Percentiles rank a stretch among this genome's conserved stretches.
phyloP scores from a whole-genome alignment of 1,284 basidiomycete genomes.

The Ganoderma lingzhi region DNA sequence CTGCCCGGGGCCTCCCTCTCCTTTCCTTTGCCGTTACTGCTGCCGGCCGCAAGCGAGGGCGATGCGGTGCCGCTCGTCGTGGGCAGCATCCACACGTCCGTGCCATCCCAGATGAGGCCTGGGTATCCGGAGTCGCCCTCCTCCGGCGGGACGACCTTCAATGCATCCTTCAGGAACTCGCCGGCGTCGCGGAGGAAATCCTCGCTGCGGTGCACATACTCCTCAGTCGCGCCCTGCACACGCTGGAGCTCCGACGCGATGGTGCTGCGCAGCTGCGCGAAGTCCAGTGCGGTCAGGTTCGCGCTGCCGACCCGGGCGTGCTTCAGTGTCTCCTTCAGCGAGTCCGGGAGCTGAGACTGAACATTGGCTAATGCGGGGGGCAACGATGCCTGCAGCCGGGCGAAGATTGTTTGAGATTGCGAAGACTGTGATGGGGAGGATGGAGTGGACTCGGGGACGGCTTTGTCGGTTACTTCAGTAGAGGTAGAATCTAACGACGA shows the following conservation, averaged over 20 bases:
- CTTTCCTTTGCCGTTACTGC: slow-evolving; percentile 54
- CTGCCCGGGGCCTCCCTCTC: slow-evolving; percentile 35
- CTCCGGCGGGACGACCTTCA: slow-evolving; percentile 89
- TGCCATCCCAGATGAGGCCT: slow-evolving; percentile 78
- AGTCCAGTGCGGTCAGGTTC: slow-evolving; percentile 54
- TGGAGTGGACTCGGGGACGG: slow-evolving; percentile 10
- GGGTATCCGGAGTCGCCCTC: slow-evolving; percentile 47
- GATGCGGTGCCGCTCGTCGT: slow-evolving; percentile 41
- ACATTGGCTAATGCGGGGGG: slow-evolving; percentile 73
- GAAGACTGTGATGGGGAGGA: slow-evolving; percentile 36
- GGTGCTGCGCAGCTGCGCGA: slow-evolving; percentile 70
- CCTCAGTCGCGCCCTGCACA: slow-evolving; percentile 80
- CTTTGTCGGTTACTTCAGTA: slow-evolving; percentile 10
- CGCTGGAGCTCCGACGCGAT: slow-evolving; percentile 77
- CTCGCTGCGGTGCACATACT: slow-evolving; percentile 84
- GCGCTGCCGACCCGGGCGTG: slow-evolving; percentile 53
- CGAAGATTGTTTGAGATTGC: slow-evolving; percentile 61
- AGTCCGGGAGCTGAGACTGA: slow-evolving; percentile 65
- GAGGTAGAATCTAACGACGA: neutral
- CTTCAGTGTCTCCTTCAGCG: slow-evolving; percentile 57
- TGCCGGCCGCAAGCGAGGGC: slow-evolving; percentile 20
- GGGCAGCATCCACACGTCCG: slow-evolving; percentile 83
- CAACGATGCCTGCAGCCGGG: slow-evolving; percentile 75
- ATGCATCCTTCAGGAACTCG: slow-evolving; percentile 82
- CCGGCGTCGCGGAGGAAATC: slow-evolving; percentile 75